phyloP scores from a whole-genome alignment of 2,329 filamentous ascomycete genomes.

The Aspergillus niger region DNA sequence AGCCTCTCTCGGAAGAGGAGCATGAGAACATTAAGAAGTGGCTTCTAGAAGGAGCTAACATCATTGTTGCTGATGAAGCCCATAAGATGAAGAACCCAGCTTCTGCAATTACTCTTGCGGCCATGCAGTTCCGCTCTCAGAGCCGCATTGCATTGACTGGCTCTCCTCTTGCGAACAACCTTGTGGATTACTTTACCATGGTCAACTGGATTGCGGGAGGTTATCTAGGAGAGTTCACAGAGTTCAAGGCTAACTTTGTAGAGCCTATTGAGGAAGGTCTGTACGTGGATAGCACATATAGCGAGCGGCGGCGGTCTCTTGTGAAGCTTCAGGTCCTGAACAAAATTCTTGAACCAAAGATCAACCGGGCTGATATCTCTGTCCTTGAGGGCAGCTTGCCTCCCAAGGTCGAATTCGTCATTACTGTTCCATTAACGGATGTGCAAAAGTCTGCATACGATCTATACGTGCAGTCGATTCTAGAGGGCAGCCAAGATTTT shows the following conservation, averaged over 20 bases:
- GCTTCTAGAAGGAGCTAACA: slow-evolving; percentile 63
- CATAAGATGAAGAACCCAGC: slow-evolving; percentile 72
- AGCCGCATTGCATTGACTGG: slow-evolving; percentile 82
- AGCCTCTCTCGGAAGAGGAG: slow-evolving; percentile 36
- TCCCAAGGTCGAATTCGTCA: slow-evolving; percentile 77
- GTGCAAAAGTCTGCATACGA: slow-evolving; percentile 67
- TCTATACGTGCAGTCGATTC: slow-evolving; percentile 50
- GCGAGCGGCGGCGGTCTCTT: slow-evolving; percentile 61
- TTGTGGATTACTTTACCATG: slow-evolving; percentile 83
- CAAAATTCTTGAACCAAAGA: slow-evolving; percentile 71
- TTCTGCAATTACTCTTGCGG: slow-evolving; percentile 56
- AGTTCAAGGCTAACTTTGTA: slow-evolving; percentile 72
- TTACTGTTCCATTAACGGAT: slow-evolving; percentile 69
- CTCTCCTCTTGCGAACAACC: slow-evolving; percentile 81
- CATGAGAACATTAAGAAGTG: slow-evolving; percentile 48
- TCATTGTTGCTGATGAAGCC: slow-evolving; percentile 84
- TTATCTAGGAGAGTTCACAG: slow-evolving; percentile 67
- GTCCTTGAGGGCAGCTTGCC: slow-evolving; percentile 69
- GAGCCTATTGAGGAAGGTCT: slow-evolving; percentile 73
- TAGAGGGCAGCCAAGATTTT: slow-evolving; percentile 34
- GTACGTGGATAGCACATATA: slow-evolving; percentile 61
- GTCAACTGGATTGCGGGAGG: slow-evolving; percentile 82
- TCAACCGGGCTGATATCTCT: slow-evolving; percentile 72
- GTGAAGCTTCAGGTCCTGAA: slow-evolving; percentile 72
- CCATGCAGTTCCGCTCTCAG: slow-evolving; percentile 63